Base-by-base conservation (phyloP, 208 protist genomes). In the Leishmania tarentolae region DNA sequence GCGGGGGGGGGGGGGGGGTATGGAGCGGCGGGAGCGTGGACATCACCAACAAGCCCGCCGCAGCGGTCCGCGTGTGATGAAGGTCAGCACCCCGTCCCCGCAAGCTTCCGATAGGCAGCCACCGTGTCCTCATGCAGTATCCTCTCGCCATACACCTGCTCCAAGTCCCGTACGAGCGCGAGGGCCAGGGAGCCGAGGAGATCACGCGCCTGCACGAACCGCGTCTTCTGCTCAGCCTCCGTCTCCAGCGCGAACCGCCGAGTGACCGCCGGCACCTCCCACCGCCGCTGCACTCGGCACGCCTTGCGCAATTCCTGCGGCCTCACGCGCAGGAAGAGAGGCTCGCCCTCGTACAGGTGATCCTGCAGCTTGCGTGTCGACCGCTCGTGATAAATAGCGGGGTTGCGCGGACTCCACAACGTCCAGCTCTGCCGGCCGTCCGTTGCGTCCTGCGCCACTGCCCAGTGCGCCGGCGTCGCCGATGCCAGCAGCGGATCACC, bases 401-500 rank as follows among this genome's bases (percentile, higher is more conserved):
- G 94, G 84, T 97, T 88, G n/a, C 92, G 91, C 59, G 94, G 94
- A 76, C 91, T 95, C 93, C 94, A 97, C 47, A 97, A 78, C 37
- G 86, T 75, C 91, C 91, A 96, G 66, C 77, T 86, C 76, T 93
- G 91, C 3, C 83, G 88, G 9, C 83, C 81, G 76, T 96, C 92
- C 28, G 92, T 80, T 15, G 91, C 85, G 80, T 97, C 94, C 19
- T 82, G 82, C 31, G 82, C 87, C 82, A 92, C 80, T n/a, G 75
- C 47, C 94, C 94, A 97, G 85, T 97, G 94, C 50, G 88, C 53
- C n/a, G 94, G 94, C 61, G 77, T 94, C 24, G 82, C 46, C 2
- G 89, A 83, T 31, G 89, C 86, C 15, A 97, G 89, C 76, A 94
- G 44, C 7, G 88, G 73, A 66, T 92, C 85, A 11, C 47, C 61